phyloP scores from a whole-genome alignment of 108 stramenopile species.

The Nannochloropsis oceanica region DNA sequence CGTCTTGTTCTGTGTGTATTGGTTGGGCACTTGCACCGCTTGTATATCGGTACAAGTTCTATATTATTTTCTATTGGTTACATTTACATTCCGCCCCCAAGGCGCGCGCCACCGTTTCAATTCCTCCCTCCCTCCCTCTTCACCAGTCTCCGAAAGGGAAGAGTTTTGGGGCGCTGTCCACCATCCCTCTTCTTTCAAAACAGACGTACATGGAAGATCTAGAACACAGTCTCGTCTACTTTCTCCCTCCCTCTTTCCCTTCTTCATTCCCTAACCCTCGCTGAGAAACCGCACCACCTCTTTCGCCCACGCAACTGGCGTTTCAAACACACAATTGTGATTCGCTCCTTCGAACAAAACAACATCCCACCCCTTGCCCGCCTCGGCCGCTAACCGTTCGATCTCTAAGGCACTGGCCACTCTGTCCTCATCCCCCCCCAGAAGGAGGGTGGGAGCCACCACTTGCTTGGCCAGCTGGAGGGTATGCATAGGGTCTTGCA shows the following conservation, averaged over 20 bases:
- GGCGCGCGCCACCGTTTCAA: too few relatives aligned
- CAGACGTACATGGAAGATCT: neutral
- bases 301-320: neutral
- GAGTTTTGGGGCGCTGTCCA: too few relatives aligned
- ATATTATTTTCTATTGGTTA: too few relatives aligned
- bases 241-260: neutral
- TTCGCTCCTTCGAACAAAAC: neutral
- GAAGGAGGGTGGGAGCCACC: neutral
- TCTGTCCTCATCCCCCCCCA: neutral
- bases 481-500: neutral
- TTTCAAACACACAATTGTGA: neutral
- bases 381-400: neutral
- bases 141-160: too few relatives aligned
- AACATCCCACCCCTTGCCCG: neutral
- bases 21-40: too few relatives aligned
- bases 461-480: neutral
- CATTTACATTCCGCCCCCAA: too few relatives aligned
- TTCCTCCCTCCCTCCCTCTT: too few relatives aligned
- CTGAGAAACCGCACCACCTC: neutral
- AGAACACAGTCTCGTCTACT: neutral
- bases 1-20: too few relatives aligned
- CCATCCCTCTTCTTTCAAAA: too few relatives aligned
- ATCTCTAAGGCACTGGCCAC: neutral
- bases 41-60: too few relatives aligned
- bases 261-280: neutral